These are phyloP conservation scores for Suillus placidus DNA, from an alignment of 768 basidiomycete genomes.

Conservation along the genomic window DNA sequence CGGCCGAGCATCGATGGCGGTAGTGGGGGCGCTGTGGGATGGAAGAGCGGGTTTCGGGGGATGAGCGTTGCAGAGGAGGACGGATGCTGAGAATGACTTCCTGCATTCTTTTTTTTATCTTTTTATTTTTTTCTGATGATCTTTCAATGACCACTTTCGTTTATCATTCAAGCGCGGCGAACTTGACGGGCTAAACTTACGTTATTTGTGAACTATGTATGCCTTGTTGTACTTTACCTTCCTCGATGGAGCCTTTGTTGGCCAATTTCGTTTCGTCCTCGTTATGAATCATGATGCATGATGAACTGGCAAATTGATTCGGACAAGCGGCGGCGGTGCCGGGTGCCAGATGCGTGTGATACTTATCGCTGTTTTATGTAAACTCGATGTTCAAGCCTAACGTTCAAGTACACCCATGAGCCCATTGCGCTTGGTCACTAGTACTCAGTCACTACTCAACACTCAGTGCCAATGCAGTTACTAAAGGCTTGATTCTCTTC, in stretches of 20 bases:
- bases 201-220: slow-evolving; percentile 6
- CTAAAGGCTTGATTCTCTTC: background rate
- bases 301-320: background rate
- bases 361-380: background rate
- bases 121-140: background rate
- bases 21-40: slow-evolving; percentile 7
- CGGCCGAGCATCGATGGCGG: slow-evolving; percentile 68
- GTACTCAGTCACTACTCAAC: too few relatives aligned
- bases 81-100: slow-evolving; percentile 34
- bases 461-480: too few relatives aligned
- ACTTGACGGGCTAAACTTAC: background rate
- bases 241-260: background rate
- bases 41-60: slow-evolving; percentile 35
- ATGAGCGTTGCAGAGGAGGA: slow-evolving; percentile 51
- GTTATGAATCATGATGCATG: background rate
- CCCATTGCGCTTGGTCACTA: background rate
- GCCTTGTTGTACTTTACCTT: slow-evolving; percentile 2
- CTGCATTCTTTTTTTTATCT: background rate
- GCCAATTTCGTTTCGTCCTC: too few relatives aligned
- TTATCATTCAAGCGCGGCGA: background rate
- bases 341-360: background rate
- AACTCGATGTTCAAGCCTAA: too few relatives aligned
- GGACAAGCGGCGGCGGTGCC: too few relatives aligned
- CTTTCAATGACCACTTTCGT: background rate
- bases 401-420: background rate